Base-by-base conservation (phyloP, 176 grass and related monocot species). In the Lolium rigidum region DNA sequence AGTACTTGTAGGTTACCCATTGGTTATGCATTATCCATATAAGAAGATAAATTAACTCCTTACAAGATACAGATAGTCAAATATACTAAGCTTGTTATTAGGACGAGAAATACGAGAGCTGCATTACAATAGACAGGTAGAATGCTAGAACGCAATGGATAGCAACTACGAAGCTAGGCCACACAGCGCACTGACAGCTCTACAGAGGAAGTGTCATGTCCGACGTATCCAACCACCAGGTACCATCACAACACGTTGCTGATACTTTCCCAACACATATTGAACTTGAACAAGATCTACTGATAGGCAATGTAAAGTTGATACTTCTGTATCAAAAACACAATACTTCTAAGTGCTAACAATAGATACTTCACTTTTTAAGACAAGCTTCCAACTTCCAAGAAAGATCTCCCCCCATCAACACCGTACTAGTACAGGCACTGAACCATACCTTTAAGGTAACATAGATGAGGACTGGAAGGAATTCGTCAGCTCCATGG, bases 401-500 rank as follows among this genome's bases (percentile, higher is more conserved):
- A 65, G 81, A 22, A 82, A 66, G 64, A 67, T 56, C 61, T 81
- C 14, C 71, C 52, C 10, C 14, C 26, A 80, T 84, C 77, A 75
- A 73, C 43, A 7, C 41, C 10, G 41, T 81, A 87, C 37, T 48
- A 77, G 62, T 5, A 9, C 54, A 52, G 63, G 55, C 56, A 67
- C 25, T 66, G 47, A 76, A 65, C 2, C 46, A 63, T 84, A 98
- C 97, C 97, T 98, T 98, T 89, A 98, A 92, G 50, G 92, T 98
- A 51, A 98, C 94, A 67, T 95, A 98, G 79, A 98, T 95, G 10
- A 98, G 92, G 25, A 98, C 97, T 16, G 97, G 97, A 69, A 98
- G 94, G 64, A 98, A 96, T 90, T 98, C 94, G 13, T 98, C 96
- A 81, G 97, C 97, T 86, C 97, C 97, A 56, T 88, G 97, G 61